phyloP scores from a whole-genome alignment of 345 rosid genomes.

The Rhizophora mangle region DNA sequence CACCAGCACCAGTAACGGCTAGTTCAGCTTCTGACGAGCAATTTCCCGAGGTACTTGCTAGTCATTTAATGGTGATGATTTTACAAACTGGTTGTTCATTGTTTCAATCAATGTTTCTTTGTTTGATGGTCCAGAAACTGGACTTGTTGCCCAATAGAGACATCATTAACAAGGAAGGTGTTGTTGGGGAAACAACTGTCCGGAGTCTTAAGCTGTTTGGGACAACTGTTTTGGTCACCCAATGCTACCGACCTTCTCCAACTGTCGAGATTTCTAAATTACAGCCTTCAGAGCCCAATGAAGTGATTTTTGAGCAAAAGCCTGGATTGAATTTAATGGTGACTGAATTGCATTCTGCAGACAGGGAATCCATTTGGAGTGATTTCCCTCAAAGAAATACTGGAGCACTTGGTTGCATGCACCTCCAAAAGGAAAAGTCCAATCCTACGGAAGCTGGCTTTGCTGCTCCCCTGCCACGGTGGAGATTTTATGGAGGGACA shows the following conservation, averaged over 20 bases:
- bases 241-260: constrained; percentile 21
- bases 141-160: constrained; percentile 23
- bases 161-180: constrained; percentile 14
- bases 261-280: constrained; percentile 11
- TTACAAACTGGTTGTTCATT: neutral
- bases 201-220: constrained; percentile 70
- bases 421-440: constrained; percentile 12
- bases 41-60: constrained; percentile 12
- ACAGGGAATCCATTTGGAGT: constrained; percentile 14
- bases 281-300: constrained; percentile 5
- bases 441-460: constrained; percentile 11
- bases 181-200: constrained; percentile 12
- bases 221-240: constrained; percentile 43
- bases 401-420: constrained; percentile 22
- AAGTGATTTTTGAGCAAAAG: constrained; percentile 36
- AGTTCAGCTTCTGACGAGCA: constrained; percentile 44
- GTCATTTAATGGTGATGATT: neutral
- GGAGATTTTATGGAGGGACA: constrained; percentile 21
- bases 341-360: constrained; percentile 8
- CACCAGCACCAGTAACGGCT: constrained; percentile 39
- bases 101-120: neutral
- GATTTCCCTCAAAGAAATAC: neutral
- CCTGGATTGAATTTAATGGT: constrained; percentile 20
- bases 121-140: constrained; percentile 24
- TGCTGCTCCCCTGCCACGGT: constrained; percentile 20